Percentiles rank a stretch among this genome's conserved stretches.
Conservation (phyloP, 352 stramenopile genomes). For the Achlya hypogyna region DNA sequence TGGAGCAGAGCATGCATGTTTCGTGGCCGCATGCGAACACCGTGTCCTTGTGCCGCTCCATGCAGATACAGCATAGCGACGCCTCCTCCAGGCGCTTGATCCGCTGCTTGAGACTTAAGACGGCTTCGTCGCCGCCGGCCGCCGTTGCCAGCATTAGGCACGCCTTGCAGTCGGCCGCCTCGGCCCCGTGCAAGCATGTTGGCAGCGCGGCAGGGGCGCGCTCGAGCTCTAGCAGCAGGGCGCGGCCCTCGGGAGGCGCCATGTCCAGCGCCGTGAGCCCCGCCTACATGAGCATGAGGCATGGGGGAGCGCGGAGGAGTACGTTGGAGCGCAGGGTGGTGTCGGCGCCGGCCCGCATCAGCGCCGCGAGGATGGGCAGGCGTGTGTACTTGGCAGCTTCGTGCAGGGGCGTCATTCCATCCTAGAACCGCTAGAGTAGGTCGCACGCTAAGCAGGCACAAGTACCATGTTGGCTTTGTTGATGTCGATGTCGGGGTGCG, state of each 20-base stretch:
- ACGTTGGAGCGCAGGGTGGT: background rate
- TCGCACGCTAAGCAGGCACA: background rate
- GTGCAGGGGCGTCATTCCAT: conserved; percentile 2
- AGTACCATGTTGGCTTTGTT: conserved; percentile 12
- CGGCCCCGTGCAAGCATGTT: background rate
- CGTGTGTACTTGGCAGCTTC: background rate
- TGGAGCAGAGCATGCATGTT: conserved; percentile 47
- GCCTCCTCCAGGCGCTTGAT: conserved; percentile 40
- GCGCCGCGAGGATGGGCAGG: background rate
- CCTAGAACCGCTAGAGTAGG: background rate
- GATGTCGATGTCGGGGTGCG: conserved; percentile 5
- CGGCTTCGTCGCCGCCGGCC: background rate
- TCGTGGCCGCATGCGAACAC: conserved; percentile 80
- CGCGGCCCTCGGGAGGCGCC: background rate
- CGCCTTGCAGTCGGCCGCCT: background rate
- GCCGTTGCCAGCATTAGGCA: background rate
- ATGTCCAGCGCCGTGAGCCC: background rate
- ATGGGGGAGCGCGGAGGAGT: background rate
- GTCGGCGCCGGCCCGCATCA: background rate
- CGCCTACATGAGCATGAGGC: background rate
- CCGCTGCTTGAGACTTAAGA: background rate
- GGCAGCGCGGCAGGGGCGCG: no score
- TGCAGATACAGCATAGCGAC: conserved; percentile 60
- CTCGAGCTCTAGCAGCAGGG: background rate
- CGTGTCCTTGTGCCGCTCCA: conserved; percentile 63